Evolutionary conservation across 495 filamentous ascomycete genomes (phyloP), one percentile per base, ranked within the genome.

Genomic region (Chaetomium fimeti): DNA sequence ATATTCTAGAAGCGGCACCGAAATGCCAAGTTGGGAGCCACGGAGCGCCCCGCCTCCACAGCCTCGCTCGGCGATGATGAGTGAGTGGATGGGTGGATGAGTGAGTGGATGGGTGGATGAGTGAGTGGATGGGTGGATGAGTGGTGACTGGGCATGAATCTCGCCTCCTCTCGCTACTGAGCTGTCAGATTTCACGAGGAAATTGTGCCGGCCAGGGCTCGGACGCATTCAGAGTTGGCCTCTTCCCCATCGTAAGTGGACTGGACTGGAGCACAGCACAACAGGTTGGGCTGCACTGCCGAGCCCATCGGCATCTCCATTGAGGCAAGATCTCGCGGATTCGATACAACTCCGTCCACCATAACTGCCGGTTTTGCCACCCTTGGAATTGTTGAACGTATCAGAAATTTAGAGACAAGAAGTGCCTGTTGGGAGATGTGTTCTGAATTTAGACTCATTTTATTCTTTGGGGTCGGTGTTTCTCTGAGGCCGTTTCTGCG

Each of bases 31-130:
- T 43, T 40, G 29, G 18, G 38, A 28, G 5, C 15, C 12, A 47
- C 57, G 57, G 40, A 32, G 25, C 40, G 40, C 40, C 57, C 42
- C 57, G 40, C 40, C 36, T 13, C 16, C 57, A 59, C 57, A 59
- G 57, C 57, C 57, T 59, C 42, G 16, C 13, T 59, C 15, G 20
- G 32, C 11, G 13, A 43, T 18, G 5, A 1, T 22, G 53, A 1
- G n/a, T 43, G 40, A 36, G 32, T 36, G 32, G 32, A n/a, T n/a
- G n/a, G n/a, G n/a, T n/a, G n/a, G 32, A 36, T 36, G 32, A 36
- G 5, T 36, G 32, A 36, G 4, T 36, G 32, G 5, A n/a, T n/a
- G n/a, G n/a, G n/a, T n/a, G n/a, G n/a, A n/a, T n/a, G n/a, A n/a
- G n/a, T n/a, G n/a, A n/a, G n/a, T n/a, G n/a, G n/a, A n/a, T n/a